Percentiles rank a stretch among this genome's conserved stretches.
Conservation (phyloP, 495 filamentous ascomycete species). For the Hypoxylon intermedium region DNA sequence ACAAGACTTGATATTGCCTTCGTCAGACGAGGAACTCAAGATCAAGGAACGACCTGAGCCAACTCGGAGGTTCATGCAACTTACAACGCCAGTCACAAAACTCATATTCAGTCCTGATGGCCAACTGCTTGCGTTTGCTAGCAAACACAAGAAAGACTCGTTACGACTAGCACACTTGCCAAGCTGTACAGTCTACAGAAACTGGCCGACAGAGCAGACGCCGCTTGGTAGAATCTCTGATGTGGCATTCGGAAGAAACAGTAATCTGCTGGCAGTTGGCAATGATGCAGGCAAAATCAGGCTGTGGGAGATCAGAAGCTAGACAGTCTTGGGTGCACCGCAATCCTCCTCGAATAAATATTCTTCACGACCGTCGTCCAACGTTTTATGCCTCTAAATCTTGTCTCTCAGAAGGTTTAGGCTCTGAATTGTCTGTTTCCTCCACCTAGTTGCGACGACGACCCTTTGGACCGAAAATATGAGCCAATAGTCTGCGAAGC, state of each 20-base stretch:
- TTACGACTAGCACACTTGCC: slow-evolving; percentile 89
- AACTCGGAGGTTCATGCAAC: slow-evolving; percentile 74
- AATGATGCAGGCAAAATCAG: slow-evolving; percentile 87
- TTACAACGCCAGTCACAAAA: slow-evolving; percentile 81
- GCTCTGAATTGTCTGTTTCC: neutral
- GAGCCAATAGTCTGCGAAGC: slow-evolving; percentile 29
- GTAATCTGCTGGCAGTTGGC: slow-evolving; percentile 77
- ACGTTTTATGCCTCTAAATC: neutral
- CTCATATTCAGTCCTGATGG: slow-evolving; percentile 85
- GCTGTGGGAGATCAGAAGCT: slow-evolving; percentile 79
- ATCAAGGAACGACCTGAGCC: slow-evolving; percentile 74
- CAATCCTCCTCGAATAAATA: slow-evolving; percentile 7
- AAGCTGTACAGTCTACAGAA: slow-evolving; percentile 89
- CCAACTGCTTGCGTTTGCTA: slow-evolving; percentile 84
- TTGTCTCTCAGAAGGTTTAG: neutral
- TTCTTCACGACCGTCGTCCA: neutral
- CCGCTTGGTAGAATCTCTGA: slow-evolving; percentile 84
- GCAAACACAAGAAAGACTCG: slow-evolving; percentile 85
- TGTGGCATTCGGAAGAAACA: slow-evolving; percentile 75
- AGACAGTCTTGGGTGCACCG: slow-evolving; percentile 22
- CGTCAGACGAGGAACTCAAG: slow-evolving; percentile 51
- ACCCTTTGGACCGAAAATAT: slow-evolving; percentile 5
- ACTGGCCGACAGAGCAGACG: slow-evolving; percentile 93
- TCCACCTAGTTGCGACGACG: neutral
- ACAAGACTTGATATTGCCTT: slow-evolving; percentile 60